Conservation (phyloP, 2,329 filamentous ascomycete species). For the Colletotrichum sp. region DNA sequence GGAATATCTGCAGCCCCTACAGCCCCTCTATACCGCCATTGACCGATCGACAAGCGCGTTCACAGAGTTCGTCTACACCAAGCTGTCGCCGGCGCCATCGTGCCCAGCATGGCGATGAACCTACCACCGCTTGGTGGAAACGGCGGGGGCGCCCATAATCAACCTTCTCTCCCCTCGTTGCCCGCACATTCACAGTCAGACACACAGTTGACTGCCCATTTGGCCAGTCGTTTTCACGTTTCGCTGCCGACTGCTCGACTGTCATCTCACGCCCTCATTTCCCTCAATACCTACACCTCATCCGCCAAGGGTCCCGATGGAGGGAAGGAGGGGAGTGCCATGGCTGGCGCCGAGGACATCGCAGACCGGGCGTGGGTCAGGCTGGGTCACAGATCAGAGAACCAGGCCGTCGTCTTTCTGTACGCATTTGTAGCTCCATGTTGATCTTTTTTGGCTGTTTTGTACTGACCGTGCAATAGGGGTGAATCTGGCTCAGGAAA, state of each 20-base stretch:
- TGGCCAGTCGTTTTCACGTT: conserved; percentile 90
- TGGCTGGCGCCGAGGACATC: conserved; percentile 90
- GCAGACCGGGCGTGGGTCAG: conserved; percentile 85
- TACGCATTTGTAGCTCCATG: conserved; percentile 50
- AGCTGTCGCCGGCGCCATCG: conserved; percentile 15
- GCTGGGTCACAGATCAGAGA: conserved; percentile 86
- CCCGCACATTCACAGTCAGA: conserved; percentile 83
- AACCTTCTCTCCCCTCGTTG: conserved; percentile 86
- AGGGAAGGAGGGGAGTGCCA: conserved; percentile 87
- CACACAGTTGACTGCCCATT: conserved; percentile 79
- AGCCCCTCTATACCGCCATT: neutral
- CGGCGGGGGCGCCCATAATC: conserved; percentile 70
- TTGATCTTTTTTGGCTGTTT: neutral
- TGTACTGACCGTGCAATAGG: conserved; percentile 46
- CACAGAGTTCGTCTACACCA: neutral
- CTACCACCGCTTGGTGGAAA: conserved; percentile 53
- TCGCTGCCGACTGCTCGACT: conserved; percentile 85
- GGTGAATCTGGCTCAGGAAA: conserved; percentile 97
- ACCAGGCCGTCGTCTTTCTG: conserved; percentile 92
- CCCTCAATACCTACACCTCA: conserved; percentile 92
- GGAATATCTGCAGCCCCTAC: neutral
- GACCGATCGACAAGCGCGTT: neutral
- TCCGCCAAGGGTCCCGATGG: conserved; percentile 90
- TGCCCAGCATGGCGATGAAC: conserved; percentile 64
- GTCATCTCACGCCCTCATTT: conserved; percentile 89